Conservation (phyloP, 2,329 filamentous ascomycete species). For the Remersonia thermophila region DNA sequence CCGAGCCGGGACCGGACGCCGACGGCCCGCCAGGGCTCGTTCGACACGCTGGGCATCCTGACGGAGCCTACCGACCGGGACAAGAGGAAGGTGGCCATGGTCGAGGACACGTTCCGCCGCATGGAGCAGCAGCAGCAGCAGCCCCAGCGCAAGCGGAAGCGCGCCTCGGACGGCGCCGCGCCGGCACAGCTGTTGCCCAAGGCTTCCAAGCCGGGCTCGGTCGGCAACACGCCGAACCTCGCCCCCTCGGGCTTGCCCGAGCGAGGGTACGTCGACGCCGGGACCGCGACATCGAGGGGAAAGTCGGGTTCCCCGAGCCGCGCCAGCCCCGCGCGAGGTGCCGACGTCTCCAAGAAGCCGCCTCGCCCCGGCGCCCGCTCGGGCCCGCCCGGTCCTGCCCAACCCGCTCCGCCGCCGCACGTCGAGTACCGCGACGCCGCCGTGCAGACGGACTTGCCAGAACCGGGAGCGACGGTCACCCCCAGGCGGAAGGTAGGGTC, state of each 20-base stretch:
- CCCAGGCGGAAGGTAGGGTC: constrained; percentile 39
- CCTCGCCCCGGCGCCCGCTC: no score
- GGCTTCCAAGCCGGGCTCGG: constrained; percentile 14
- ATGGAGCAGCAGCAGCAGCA: constrained; percentile 41
- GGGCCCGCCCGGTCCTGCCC: not conserved
- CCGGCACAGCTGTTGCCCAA: constrained; percentile 17
- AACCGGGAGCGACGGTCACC: constrained; percentile 24
- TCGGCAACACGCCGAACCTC: constrained; percentile 14
- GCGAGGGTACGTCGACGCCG: constrained; percentile 38
- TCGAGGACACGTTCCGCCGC: constrained; percentile 50
- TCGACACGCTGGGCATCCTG: constrained; percentile 46
- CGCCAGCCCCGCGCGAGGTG: constrained; percentile 8
- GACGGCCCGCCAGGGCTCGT: constrained; percentile 42
- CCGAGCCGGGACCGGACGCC: constrained; percentile 55
- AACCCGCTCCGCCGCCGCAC: constrained; percentile 26
- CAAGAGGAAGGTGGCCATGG: constrained; percentile 54
- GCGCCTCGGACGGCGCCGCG: constrained; percentile 40
- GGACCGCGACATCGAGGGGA: constrained; percentile 34
- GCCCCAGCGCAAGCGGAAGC: constrained; percentile 48
- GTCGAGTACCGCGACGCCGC: constrained; percentile 37
- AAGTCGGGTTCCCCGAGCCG: constrained; percentile 38
- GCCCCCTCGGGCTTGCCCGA: constrained; percentile 24
- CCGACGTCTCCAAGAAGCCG: no score
- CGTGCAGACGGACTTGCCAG: constrained; percentile 41
- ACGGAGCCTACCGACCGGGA: constrained; percentile 55